These are phyloP conservation scores for Aureobasidium melanogenum DNA, from an alignment of 2,329 filamentous ascomycete species.

Conservation along the genomic window DNA sequence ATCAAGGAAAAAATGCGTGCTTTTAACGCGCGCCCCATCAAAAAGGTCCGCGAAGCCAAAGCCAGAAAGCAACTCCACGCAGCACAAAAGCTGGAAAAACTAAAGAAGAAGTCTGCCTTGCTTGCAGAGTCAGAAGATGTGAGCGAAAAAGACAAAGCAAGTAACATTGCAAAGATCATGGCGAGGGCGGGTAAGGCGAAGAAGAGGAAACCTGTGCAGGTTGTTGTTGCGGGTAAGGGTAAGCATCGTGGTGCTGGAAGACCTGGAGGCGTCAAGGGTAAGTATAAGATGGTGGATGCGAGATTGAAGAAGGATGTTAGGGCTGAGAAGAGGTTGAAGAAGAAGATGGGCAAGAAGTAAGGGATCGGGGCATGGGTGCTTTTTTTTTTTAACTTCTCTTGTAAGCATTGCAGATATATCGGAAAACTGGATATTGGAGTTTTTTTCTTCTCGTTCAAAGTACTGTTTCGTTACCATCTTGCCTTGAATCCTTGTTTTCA, in stretches of 20 bases:
- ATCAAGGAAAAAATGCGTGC: conserved; percentile 93
- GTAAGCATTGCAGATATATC: too few species aligned
- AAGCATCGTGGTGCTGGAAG: conserved; percentile 81
- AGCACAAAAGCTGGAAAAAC: conserved; percentile 80
- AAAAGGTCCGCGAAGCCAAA: conserved; percentile 96
- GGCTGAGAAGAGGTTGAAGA: conserved; percentile 70
- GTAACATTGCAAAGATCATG: conserved; percentile 72
- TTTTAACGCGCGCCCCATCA: conserved; percentile 92
- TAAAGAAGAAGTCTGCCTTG: conserved; percentile 93
- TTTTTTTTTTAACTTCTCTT: too few species aligned
- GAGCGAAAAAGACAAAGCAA: conserved; percentile 93
- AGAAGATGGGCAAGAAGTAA: conserved; percentile 31
- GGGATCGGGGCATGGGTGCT: too few species aligned
- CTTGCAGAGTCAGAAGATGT: conserved; percentile 82
- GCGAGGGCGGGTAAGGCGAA: conserved; percentile 77
- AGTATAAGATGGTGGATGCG: conserved; percentile 94
- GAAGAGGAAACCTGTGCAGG: conserved; percentile 69
- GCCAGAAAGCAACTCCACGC: conserved; percentile 96
- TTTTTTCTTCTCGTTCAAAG: too few species aligned
- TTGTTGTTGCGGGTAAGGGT: conserved; percentile 77
- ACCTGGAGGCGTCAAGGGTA: conserved; percentile 85
- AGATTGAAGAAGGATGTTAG: conserved; percentile 94
- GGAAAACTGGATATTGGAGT: too few species aligned
- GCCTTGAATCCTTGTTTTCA: too few species aligned
- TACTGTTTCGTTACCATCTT: too few species aligned